phyloP scores from a whole-genome alignment of 805 yeast species.

The Candida germanica region DNA sequence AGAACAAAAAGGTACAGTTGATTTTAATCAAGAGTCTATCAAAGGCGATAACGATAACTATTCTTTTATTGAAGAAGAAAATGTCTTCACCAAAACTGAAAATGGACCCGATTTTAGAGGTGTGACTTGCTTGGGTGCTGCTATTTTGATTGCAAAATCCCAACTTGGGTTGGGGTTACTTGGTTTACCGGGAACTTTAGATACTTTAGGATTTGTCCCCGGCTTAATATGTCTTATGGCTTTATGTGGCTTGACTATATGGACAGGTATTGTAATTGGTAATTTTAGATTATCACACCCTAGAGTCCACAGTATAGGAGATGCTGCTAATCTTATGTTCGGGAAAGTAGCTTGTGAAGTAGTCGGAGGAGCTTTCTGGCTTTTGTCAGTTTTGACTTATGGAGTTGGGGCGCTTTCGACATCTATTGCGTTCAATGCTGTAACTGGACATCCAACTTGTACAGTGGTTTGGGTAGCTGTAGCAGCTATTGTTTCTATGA shows the following conservation, averaged over 20 bases:
- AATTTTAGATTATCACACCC: conserved; percentile 11
- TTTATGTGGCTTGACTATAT: conserved; percentile 8
- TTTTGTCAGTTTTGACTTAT: conserved; percentile 7
- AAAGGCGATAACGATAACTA: too few species aligned
- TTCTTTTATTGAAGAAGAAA: conserved; percentile 5
- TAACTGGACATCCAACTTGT: conserved; percentile 10
- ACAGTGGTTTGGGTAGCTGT: conserved; percentile 10
- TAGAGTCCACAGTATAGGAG: conserved; percentile 11
- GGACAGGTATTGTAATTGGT: conserved; percentile 11
- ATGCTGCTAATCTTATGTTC: conserved; percentile 10
- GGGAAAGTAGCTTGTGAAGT: conserved; percentile 11
- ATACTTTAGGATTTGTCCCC: conserved; percentile 11
- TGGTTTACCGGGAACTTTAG: conserved; percentile 10
- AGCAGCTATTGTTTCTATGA: conserved; percentile 9
- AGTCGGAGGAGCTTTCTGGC: conserved; percentile 10
- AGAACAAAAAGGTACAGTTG: too few species aligned
- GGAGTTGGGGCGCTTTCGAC: conserved; percentile 10
- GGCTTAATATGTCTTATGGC: conserved; percentile 10
- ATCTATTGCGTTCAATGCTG: conserved; percentile 10
- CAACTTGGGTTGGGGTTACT: conserved; percentile 12
- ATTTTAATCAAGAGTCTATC: too few species aligned
- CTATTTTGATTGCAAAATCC: conserved; percentile 11
- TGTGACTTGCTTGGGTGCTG: conserved; percentile 9
- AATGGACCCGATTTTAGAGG: conserved; percentile 11
- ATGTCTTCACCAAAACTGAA: conserved; percentile 6